Evolutionary conservation across 805 yeast species (phyloP).

Genomic region (Candida sphagnicola): DNA sequence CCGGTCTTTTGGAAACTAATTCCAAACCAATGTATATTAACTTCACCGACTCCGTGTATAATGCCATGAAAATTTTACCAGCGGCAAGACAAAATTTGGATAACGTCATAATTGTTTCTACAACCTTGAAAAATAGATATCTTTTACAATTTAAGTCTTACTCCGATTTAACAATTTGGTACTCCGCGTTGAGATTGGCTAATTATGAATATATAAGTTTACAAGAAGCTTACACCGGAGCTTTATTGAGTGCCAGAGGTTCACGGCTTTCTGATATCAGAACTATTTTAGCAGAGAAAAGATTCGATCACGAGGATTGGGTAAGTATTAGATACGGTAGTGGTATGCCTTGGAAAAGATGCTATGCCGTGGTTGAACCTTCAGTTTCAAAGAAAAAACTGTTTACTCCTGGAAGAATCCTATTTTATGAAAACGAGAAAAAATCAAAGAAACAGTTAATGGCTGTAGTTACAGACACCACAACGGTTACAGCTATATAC

Average conservation of each 20-base stretch:
- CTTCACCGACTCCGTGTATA: slow-evolving; percentile 84
- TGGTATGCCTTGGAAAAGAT: slow-evolving; percentile 97
- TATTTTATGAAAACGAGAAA: slow-evolving; percentile 81
- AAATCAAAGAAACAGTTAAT: slow-evolving; percentile 65
- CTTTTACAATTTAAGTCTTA: slow-evolving; percentile 71
- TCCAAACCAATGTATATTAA: slow-evolving; percentile 84
- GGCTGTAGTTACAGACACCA: slow-evolving; percentile 72
- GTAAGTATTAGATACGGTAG: slow-evolving; percentile 90
- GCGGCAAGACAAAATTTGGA: slow-evolving; percentile 59
- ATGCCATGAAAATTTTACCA: slow-evolving; percentile 64
- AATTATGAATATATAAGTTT: slow-evolving; percentile 75
- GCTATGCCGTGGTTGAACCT: slow-evolving; percentile 86
- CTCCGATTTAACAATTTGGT: slow-evolving; percentile 71
- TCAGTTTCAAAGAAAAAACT: slow-evolving; percentile 46
- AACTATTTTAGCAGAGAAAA: slow-evolving; percentile 78
- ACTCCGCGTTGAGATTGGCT: slow-evolving; percentile 75
- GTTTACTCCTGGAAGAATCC: slow-evolving; percentile 59
- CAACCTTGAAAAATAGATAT: slow-evolving; percentile 86
- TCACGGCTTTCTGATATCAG: slow-evolving; percentile 81
- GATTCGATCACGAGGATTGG: slow-evolving; percentile 91
- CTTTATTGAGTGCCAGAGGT: slow-evolving; percentile 88
- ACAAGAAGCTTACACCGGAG: slow-evolving; percentile 97
- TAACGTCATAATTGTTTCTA: slow-evolving; percentile 83
- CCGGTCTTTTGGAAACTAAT: slow-evolving; percentile 51
- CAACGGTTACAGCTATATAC: slow-evolving; percentile 82